Evolutionary conservation across 305 asterid genomes (phyloP).

Genomic region (Fraxinus sp.): DNA sequence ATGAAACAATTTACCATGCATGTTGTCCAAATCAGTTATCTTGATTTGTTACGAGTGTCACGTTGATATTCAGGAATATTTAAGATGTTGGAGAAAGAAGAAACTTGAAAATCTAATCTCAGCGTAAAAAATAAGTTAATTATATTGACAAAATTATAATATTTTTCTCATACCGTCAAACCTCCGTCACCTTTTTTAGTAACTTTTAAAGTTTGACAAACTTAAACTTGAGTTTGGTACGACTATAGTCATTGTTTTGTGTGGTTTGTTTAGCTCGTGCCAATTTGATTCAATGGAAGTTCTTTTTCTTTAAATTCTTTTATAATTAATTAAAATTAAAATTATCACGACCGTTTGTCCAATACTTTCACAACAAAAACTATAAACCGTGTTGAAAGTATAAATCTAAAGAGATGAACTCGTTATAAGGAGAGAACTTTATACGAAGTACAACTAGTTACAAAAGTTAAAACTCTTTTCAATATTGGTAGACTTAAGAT

Average conservation of each 20-base stretch:
- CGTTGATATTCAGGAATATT: neutral
- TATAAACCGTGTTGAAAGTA: too few species aligned
- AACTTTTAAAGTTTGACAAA: too few species aligned
- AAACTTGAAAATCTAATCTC: neutral
- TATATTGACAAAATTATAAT: neutral
- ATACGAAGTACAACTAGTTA: neutral
- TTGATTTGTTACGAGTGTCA: neutral
- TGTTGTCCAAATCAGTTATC: neutral
- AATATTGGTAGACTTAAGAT: too few species aligned
- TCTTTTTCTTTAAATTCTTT: too few species aligned
- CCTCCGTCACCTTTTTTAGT: too few species aligned
- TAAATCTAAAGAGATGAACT: neutral
- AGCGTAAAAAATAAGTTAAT: too few species aligned
- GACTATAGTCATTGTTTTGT: too few species aligned
- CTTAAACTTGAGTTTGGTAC: too few species aligned
- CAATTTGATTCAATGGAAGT: neutral
- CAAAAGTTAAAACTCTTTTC: too few species aligned
- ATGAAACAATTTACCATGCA: too few species aligned
- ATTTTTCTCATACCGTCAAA: neutral
- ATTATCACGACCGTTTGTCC: neutral
- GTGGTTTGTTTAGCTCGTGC: neutral
- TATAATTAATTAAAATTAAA: too few species aligned
- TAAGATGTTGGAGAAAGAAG: neutral
- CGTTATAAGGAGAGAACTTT: neutral
- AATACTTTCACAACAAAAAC: neutral